A percentile compares a stretch with the other conserved stretches of the same genome.
These are phyloP conservation scores for Candida smagusa DNA, from an alignment of 1,139 yeast genomes.

Conservation along the genomic window DNA sequence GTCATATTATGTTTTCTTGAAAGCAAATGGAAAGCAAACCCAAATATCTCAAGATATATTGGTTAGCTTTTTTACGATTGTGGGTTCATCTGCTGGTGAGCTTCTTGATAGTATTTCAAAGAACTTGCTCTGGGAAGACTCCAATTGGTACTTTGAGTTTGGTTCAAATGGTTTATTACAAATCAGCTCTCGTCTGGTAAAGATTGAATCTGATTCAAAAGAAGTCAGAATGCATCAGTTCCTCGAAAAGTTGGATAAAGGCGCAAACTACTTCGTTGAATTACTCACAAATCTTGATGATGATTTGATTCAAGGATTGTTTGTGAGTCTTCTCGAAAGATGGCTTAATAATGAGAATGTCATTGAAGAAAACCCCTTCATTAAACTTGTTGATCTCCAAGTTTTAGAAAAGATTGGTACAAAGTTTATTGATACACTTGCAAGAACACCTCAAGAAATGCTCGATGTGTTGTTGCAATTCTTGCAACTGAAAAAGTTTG, in stretches of 20 bases:
- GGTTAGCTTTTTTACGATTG: constrained; percentile 42
- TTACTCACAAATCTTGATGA: constrained; percentile 52
- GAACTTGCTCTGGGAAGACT: constrained; percentile 44
- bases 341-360: constrained; percentile 47
- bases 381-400: constrained; percentile 58
- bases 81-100: constrained; percentile 23
- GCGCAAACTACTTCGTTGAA: constrained; percentile 44
- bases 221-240: constrained; percentile 28
- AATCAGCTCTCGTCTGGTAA: constrained; percentile 28
- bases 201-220: constrained; percentile 11
- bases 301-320: constrained; percentile 43
- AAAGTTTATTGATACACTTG: constrained; percentile 56
- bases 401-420: constrained; percentile 63
- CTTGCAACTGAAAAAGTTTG: constrained; percentile 27
- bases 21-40: constrained; percentile 31
- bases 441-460: constrained; percentile 61
- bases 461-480: constrained; percentile 54
- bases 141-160: constrained; percentile 47
- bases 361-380: constrained; percentile 48
- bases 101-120: constrained; percentile 37
- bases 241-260: constrained; percentile 48
- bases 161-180: constrained; percentile 58
- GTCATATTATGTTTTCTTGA: constrained; percentile 56
- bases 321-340: constrained; percentile 51
- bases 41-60: constrained; percentile 48